phyloP scores from a whole-genome alignment of 2,329 filamentous ascomycete genomes.

The Penicillium sp. region DNA sequence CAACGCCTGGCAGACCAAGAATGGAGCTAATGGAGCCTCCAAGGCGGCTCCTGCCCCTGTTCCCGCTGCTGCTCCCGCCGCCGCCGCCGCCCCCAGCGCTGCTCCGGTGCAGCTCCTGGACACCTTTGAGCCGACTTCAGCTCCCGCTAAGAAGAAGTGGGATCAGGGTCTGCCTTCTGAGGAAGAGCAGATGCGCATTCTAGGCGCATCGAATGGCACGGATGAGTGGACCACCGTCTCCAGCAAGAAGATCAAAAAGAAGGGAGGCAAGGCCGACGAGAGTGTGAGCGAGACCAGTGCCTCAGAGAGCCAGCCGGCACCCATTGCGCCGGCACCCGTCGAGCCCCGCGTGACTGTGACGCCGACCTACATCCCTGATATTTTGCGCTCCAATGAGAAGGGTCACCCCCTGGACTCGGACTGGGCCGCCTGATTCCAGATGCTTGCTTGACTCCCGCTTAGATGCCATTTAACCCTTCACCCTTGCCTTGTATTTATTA shows the following conservation, averaged over 20 bases:
- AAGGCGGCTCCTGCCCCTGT: constrained; percentile 19
- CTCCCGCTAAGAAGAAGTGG: constrained; percentile 37
- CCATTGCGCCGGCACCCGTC: constrained; percentile 22
- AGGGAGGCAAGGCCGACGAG: constrained; percentile 37
- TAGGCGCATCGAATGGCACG: constrained; percentile 44
- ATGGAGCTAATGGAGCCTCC: constrained; percentile 20
- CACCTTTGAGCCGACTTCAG: constrained; percentile 36
- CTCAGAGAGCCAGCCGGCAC: constrained; percentile 30
- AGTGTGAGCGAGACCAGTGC: constrained; percentile 43
- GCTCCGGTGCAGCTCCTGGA: constrained; percentile 35
- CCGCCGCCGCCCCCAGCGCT: constrained; percentile 11
- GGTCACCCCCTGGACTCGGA: constrained; percentile 44
- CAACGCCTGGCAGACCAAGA: constrained; percentile 52
- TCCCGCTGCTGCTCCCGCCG: constrained; percentile 15
- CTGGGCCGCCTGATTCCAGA: constrained; percentile 35
- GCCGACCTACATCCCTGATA: constrained; percentile 32
- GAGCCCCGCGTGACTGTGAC: constrained; percentile 35
- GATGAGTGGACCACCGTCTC: constrained; percentile 58
- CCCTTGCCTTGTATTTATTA: constrained; percentile 33
- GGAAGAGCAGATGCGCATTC: constrained; percentile 55
- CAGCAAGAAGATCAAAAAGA: constrained; percentile 54
- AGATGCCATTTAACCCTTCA: constrained; percentile 12
- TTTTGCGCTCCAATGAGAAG: constrained; percentile 31
- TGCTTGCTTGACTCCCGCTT: constrained; percentile 3
- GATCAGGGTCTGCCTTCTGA: constrained; percentile 50